Base-by-base conservation (phyloP, 2,329 filamentous ascomycete genomes). In the Penicillium vulpinum region DNA sequence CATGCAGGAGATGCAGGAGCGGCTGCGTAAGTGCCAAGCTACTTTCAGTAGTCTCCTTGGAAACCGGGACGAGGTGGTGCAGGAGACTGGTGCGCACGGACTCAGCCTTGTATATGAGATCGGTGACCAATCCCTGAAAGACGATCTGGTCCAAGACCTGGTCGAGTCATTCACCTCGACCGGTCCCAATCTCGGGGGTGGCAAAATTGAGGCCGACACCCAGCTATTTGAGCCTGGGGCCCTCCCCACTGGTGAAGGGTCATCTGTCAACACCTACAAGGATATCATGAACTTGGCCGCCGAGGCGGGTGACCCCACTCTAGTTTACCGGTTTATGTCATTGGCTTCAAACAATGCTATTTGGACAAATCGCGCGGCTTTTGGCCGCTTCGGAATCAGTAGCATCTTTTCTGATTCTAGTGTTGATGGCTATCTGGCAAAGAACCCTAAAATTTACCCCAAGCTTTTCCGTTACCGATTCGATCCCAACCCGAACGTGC, bases 251-350 rank as follows among this genome's bases (percentile, higher is more conserved):
- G 91, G 92, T 4, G 91, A 96, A 62, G 92, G 92, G 8, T 91
- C 84, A 63, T 92, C 92, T 0, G 85, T 97, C 54, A 97, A 91
- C 0, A 97, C 93, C 0, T 99, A 99, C 78, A 96, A 96, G 71
- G 94, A 99, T 69, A 97, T 99, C 63, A 90, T 99, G 74, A 94
- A 83, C 64, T 80, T 99, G 46, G 94, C 94, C n/a, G 91, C 93
- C 41, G 94, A 99, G 76, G 92, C 97, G 33, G 94, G 94, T 11
- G 93, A 99, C 68, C 93, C 94, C 57, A 92, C 90, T 65, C 80
- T 99, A n/a, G 90, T 97, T 1, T 99, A 99, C 78, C 91, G 92
- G 59, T 97, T 99, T 77, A 99, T 99, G 94, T 93, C 92, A 0
- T 82, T 99, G 64, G 94, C 94, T 3, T 91, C 92, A 2, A 96